phyloP scores from a whole-genome alignment of 2,329 filamentous ascomycete species.

The Aspergillus sp. region DNA sequence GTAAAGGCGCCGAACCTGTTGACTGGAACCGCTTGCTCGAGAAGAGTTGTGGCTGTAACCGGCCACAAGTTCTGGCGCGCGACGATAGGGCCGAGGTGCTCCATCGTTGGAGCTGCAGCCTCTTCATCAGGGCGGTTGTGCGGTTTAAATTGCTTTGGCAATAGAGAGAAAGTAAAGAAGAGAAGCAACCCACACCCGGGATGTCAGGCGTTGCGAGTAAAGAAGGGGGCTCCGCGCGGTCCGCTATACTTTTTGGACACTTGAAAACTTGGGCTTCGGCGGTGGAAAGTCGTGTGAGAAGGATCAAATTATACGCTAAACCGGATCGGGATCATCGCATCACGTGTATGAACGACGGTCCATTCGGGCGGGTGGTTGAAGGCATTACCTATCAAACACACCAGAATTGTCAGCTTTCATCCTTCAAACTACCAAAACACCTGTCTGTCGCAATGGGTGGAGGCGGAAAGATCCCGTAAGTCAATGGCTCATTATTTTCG shows the following conservation, averaged over 20 bases:
- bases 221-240: conserved; percentile 11
- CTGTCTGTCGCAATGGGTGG: conserved; percentile 60
- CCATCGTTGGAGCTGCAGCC: conserved; percentile 53
- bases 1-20: conserved; percentile 34
- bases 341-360: conserved; percentile 27
- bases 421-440: conserved; percentile 23
- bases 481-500: conserved; percentile 40
- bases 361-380: conserved; percentile 24
- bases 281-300: conserved; percentile 31
- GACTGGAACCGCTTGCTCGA: conserved; percentile 43
- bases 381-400: conserved; percentile 21
- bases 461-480: conserved; percentile 74
- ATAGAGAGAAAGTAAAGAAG: conserved; percentile 4
- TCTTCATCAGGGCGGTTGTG: conserved; percentile 47
- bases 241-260: conserved; percentile 22
- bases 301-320: conserved; percentile 25
- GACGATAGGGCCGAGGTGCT: conserved; percentile 52
- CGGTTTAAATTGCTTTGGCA: background rate
- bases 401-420: conserved; percentile 24
- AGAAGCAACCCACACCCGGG: conserved; percentile 15
- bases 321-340: conserved; percentile 25
- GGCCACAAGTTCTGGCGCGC: conserved; percentile 43
- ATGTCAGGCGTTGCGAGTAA: conserved; percentile 15
- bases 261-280: conserved; percentile 40
- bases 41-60: conserved; percentile 38